These are phyloP conservation scores for Psidium guajava DNA, from an alignment of 345 rosid genomes.

Conservation along the genomic window DNA sequence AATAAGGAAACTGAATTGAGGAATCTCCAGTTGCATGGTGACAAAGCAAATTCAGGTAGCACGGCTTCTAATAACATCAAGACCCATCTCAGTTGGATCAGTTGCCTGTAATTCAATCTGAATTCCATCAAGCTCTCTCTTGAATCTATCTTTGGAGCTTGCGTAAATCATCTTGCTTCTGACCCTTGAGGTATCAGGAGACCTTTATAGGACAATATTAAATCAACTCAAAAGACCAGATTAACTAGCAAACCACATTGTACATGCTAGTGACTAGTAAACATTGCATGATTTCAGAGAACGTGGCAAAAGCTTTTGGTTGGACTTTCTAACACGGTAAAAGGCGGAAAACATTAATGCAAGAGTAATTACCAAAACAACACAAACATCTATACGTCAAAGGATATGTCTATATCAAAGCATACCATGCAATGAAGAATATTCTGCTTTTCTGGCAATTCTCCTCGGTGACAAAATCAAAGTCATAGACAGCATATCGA, in stretches of 20 bases:
- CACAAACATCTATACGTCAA: background rate
- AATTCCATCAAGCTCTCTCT: constrained; percentile 26
- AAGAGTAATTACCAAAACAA: background rate
- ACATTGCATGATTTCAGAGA: background rate
- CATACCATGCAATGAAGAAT: constrained; percentile 27
- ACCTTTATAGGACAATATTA: constrained; percentile 3
- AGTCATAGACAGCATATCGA: constrained; percentile 26
- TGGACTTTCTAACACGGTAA: background rate
- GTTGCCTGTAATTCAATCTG: constrained; percentile 26
- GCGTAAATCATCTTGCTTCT: constrained; percentile 32
- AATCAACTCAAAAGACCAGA: background rate
- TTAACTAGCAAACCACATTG: background rate
- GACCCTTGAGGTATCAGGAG: constrained; percentile 22
- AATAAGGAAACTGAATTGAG: background rate
- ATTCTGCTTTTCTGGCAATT: constrained; percentile 24
- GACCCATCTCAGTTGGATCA: constrained; percentile 29
- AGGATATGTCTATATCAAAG: background rate
- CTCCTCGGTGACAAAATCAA: constrained; percentile 24
- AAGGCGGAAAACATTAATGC: background rate
- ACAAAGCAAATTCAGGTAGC: constrained; percentile 15
- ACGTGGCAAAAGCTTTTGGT: background rate
- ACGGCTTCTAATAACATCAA: constrained; percentile 25
- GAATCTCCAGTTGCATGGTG: background rate
- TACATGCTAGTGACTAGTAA: background rate
- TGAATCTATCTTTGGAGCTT: constrained; percentile 26